These are phyloP conservation scores for Cercis canadensis DNA, from an alignment of 306 rosid species.

Conservation along the genomic window DNA sequence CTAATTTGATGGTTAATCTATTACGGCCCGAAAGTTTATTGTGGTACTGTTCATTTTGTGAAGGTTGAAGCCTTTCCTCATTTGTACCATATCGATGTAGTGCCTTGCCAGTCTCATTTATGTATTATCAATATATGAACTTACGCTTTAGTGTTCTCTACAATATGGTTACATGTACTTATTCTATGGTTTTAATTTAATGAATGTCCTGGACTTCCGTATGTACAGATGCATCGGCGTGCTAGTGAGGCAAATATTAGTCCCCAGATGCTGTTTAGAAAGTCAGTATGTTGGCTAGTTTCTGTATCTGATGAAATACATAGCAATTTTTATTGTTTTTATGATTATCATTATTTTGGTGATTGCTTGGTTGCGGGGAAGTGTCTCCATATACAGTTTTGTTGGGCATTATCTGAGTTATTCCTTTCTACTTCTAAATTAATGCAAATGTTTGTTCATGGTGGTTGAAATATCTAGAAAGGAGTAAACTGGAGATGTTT, in stretches of 20 bases:
- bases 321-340: background rate
- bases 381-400: background rate
- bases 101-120: conserved; percentile 67
- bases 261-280: background rate
- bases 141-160: background rate
- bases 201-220: background rate
- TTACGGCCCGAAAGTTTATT: background rate
- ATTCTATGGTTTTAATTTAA: background rate
- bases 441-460: background rate
- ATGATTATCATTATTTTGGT: background rate
- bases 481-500: background rate
- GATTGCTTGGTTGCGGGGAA: too few relatives aligned
- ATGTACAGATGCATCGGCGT: conserved; percentile 26
- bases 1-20: too few relatives aligned
- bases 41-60: background rate
- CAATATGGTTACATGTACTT: background rate
- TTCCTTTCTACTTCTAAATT: too few relatives aligned
- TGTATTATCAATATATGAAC: background rate
- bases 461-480: background rate
- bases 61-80: conserved; percentile 72
- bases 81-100: conserved; percentile 42
- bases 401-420: background rate
- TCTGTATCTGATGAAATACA: background rate
- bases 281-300: conserved; percentile 37
- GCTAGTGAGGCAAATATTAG: background rate